These are phyloP conservation scores for Phaffia australis DNA, from an alignment of 768 basidiomycete genomes.

Conservation along the genomic window DNA sequence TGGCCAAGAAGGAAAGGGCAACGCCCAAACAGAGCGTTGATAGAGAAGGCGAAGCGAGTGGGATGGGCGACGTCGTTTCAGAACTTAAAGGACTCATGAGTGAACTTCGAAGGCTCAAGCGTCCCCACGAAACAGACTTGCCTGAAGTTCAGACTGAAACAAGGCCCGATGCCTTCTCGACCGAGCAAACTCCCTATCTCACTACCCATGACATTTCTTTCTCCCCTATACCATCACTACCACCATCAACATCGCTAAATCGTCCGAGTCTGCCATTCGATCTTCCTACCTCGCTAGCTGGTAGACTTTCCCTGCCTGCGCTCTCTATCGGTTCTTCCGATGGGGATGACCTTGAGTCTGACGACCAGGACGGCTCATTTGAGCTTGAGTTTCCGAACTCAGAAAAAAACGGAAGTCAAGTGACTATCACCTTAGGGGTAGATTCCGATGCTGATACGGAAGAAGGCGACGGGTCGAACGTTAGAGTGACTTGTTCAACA, in stretches of 20 bases:
- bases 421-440: too few relatives aligned
- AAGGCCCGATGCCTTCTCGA: neutral
- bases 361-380: conserved; percentile 1
- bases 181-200: neutral
- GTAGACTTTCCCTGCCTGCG: conserved; percentile 6
- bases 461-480: too few relatives aligned
- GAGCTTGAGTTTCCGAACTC: neutral
- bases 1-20: conserved; percentile 15
- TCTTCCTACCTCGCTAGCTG: neutral
- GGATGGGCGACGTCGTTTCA: conserved; percentile 22
- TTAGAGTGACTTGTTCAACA: too few relatives aligned
- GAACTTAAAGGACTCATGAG: conserved; percentile 25
- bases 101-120: conserved; percentile 15
- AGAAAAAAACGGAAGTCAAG: too few relatives aligned
- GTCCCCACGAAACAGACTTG: neutral
- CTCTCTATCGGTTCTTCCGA: conserved; percentile 10
- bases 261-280: neutral
- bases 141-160: neutral
- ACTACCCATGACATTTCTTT: neutral
- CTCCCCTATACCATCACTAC: neutral
- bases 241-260: neutral
- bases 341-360: neutral
- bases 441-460: too few relatives aligned
- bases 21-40: neutral
- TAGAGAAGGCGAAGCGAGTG: neutral